Evolutionary conservation across 2,329 filamentous ascomycete genomes (phyloP), one percentile per base, ranked within the genome.

Genomic region (Sporothrix luriei): DNA sequence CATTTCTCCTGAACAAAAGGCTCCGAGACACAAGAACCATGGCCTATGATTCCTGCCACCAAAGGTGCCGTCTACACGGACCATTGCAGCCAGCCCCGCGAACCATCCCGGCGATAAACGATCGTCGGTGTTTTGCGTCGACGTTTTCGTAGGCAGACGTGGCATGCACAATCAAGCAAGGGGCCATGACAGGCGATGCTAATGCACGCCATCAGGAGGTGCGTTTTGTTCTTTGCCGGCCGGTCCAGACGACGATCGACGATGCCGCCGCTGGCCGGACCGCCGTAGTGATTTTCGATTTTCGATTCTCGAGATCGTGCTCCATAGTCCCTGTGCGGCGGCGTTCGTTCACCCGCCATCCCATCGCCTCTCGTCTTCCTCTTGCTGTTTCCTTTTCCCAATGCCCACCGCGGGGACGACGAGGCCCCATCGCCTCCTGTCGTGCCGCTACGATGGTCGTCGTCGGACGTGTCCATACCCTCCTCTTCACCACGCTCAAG

Each of bases 191-290:
- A 48, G 59, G 19, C 43, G 33, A 43, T 61, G 59, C 59, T 48
- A 48, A 62, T 62, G 59, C 59, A 62, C 59, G 59, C 40, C 59
- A 62, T 29, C 21, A 48, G 59, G 59, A 48, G 59, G 5, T 52
- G 49, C 49, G 21, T 26, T 59, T 33, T 9, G 29, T 3, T 19
- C 6, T 21, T 19, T 21, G 19, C 4, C 33, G 21, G 4, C 9
- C 7, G 10, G 14, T 14, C 40, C 19, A 48, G 43, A 48, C 43
- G 33, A 9, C 55, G 4, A 40, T n/a, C 6, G 38, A 46, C 33
- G 55, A 14, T 43, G 55, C 11, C n/a, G n/a, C n/a, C 57, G 38
- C 26, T 26, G n/a, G 13, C 43, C 43, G 24, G 43, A 64, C 14
- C 4, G 16, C 4, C 24, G 61, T 33, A 29, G 29, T 14, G 43